Percentiles rank a stretch among this genome's conserved stretches.
These are phyloP conservation scores for Fomes fomentarius DNA, from an alignment of 1,284 basidiomycete genomes.

Conservation along the genomic window DNA sequence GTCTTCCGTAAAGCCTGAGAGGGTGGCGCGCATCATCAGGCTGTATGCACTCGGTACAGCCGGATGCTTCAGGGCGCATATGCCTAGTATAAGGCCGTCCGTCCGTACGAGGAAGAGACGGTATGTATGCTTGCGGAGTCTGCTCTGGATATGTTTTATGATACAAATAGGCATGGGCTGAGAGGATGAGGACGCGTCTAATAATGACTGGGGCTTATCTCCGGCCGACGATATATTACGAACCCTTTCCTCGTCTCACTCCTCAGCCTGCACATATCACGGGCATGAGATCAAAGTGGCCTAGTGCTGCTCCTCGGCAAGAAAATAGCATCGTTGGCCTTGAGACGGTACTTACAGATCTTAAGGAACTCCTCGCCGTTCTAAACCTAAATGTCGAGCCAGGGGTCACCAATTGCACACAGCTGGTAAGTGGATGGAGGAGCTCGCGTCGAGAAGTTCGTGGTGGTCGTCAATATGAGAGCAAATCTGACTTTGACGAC, in stretches of 20 bases:
- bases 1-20: slow-evolving; percentile 52
- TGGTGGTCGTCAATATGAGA: slow-evolving; percentile 4
- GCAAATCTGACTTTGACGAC: not conserved
- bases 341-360: slow-evolving; percentile 93
- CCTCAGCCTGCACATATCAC: slow-evolving; percentile 74
- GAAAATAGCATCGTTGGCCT: slow-evolving; percentile 96
- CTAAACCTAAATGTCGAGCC: slow-evolving; percentile 88
- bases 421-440: slow-evolving; percentile 48
- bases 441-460: slow-evolving; percentile 27
- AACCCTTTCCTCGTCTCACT: slow-evolving; percentile 73
- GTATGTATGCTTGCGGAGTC: slow-evolving; percentile 46
- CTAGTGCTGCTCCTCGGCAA: slow-evolving; percentile 89
- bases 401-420: slow-evolving; percentile 87
- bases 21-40: slow-evolving; percentile 51
- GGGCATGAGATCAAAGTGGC: slow-evolving; percentile 79
- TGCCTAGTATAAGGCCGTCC: slow-evolving; percentile 51
- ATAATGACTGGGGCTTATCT: slow-evolving; percentile 72
- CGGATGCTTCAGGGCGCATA: slow-evolving; percentile 53
- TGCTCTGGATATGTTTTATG: too few species aligned
- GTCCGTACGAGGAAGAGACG: slow-evolving; percentile 50
- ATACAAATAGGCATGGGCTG: slow-evolving; percentile 58
- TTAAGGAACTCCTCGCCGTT: slow-evolving; percentile 84
- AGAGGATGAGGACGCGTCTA: slow-evolving; percentile 55
- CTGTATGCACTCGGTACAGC: slow-evolving; percentile 58
- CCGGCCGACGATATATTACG: slow-evolving; percentile 62